Conservation (phyloP, 2,329 filamentous ascomycete species). For the Claviceps sp. region DNA sequence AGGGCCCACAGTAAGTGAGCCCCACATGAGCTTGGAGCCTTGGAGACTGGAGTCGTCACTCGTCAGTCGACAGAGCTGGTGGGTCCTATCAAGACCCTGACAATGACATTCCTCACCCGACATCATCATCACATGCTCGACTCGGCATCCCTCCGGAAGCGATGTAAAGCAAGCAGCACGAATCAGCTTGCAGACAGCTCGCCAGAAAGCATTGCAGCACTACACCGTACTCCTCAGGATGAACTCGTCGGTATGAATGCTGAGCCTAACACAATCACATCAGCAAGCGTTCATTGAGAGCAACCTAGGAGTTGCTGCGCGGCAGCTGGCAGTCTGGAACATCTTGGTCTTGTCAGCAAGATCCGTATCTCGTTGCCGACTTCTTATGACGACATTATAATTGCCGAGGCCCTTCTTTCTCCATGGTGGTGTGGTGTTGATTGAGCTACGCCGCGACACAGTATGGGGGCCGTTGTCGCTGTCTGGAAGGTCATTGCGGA, state of each 20-base stretch:
- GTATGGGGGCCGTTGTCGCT: slow-evolving; percentile 30
- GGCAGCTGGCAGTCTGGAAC: not conserved
- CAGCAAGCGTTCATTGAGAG: not conserved
- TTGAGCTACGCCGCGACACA: slow-evolving; percentile 20
- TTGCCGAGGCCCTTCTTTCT: not conserved
- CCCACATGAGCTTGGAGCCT: too few species aligned
- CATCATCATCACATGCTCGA: slow-evolving; percentile 18
- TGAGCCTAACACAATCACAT: not conserved
- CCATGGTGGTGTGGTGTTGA: slow-evolving; percentile 13
- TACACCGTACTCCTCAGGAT: not conserved
- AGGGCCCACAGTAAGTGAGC: too few species aligned
- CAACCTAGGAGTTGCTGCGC: not conserved
- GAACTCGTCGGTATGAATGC: not conserved
- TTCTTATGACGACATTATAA: not conserved
- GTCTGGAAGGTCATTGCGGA: slow-evolving; percentile 47
- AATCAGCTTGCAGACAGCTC: slow-evolving; percentile 1
- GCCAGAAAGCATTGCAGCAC: not conserved
- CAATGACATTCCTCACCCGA: slow-evolving; percentile 4
- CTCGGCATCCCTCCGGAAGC: not conserved
- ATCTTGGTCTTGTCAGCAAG: not conserved
- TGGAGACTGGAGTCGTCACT: too few species aligned
- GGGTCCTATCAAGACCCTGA: too few species aligned
- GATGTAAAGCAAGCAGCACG: not conserved
- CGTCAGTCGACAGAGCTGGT: too few species aligned
- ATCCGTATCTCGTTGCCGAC: not conserved